Percentiles rank a stretch among this genome's conserved stretches.
phyloP scores from a whole-genome alignment of 2,329 filamentous ascomycete species.

The Neoscytalidium dimidiatum region DNA sequence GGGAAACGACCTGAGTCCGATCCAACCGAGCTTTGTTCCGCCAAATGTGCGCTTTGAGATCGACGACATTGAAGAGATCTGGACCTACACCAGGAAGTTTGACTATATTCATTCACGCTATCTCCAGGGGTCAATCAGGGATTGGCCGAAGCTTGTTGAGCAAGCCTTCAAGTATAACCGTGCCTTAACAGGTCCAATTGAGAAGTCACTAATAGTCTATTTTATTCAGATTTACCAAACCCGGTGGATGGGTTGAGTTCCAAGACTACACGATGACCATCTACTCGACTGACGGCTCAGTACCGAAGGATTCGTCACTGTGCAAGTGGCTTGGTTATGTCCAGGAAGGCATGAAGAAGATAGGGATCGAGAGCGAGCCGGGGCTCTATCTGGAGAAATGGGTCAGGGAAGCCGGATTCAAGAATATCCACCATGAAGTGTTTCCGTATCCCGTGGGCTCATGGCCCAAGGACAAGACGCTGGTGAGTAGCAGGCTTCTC shows the following conservation, averaged over 20 bases:
- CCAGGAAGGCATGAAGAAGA: not conserved
- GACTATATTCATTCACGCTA: constrained; percentile 60
- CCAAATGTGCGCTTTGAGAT: constrained; percentile 53
- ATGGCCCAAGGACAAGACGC: constrained; percentile 28
- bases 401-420: constrained; percentile 28
- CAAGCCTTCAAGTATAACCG: constrained; percentile 47
- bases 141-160: constrained; percentile 54
- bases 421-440: constrained; percentile 32
- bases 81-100: constrained; percentile 40
- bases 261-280: constrained; percentile 29
- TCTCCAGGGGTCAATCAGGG: constrained; percentile 54
- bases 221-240: constrained; percentile 27
- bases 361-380: constrained; percentile 16
- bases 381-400: constrained; percentile 26
- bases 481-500: not conserved
- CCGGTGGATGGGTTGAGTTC: constrained; percentile 36
- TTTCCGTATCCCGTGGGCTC: constrained; percentile 29
- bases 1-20: constrained; percentile 52
- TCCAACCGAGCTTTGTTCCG: constrained; percentile 51
- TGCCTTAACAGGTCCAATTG: constrained; percentile 29
- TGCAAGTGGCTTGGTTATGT: not conserved
- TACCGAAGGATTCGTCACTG: constrained; percentile 22
- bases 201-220: constrained; percentile 47
- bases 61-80: constrained; percentile 47
- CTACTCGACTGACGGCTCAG: constrained; percentile 36